phyloP scores from a whole-genome alignment of 163 green algal genomes.

The Chlamydomonas reinhardtii region DNA sequence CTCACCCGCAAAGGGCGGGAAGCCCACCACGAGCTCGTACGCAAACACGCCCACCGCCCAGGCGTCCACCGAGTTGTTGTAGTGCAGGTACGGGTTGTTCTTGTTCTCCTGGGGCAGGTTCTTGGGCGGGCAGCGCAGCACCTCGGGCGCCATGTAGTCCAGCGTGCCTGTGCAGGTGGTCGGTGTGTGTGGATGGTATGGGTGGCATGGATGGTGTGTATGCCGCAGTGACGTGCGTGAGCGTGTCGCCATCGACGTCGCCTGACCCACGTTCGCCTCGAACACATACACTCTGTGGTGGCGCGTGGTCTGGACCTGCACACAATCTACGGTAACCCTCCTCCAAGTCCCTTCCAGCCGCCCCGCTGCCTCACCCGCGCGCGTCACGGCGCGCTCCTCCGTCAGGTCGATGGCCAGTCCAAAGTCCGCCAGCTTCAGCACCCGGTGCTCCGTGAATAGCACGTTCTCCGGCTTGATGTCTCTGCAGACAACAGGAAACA shows the following conservation, averaged over 20 bases:
- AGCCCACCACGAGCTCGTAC: constrained; percentile 68
- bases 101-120: constrained; percentile 70
- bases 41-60: constrained; percentile 74
- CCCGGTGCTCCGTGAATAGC: constrained; percentile 62
- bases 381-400: constrained; percentile 64
- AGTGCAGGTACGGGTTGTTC: constrained; percentile 65
- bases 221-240: no score
- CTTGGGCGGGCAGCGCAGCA: constrained; percentile 66
- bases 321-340: no score
- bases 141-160: constrained; percentile 64
- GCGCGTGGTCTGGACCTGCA: no score
- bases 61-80: constrained; percentile 66
- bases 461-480: constrained; percentile 68
- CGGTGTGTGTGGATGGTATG: no score
- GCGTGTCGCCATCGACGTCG: no score
- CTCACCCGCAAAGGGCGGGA: constrained; percentile 62
- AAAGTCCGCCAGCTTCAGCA: constrained; percentile 72
- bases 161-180: constrained; percentile 12
- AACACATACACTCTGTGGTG: no score
- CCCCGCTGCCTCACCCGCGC: constrained; percentile 40
- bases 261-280: no score
- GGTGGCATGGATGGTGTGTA: no score
- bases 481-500: not conserved
- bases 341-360: no score
- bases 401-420: constrained; percentile 64